These are phyloP conservation scores for Fusarium protoensiforme DNA, from an alignment of 2,329 filamentous ascomycete genomes.

Conservation along the genomic window DNA sequence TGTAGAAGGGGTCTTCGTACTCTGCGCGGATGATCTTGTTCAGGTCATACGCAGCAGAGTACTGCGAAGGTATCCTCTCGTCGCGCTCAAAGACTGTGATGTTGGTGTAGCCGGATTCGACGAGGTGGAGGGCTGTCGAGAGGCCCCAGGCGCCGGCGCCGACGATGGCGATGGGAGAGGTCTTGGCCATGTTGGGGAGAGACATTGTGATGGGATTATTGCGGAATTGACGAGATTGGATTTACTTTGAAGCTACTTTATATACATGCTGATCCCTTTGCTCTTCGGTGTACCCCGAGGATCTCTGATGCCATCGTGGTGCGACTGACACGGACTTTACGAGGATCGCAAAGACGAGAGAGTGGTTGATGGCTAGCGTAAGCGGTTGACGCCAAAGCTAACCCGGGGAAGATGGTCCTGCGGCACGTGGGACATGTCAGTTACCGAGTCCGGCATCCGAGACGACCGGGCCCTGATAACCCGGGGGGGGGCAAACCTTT, in stretches of 20 bases:
- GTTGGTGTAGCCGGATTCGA: constrained; percentile 7
- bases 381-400: constrained; percentile 8
- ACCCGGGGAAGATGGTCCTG: neutral
- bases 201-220: neutral
- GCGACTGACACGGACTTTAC: neutral
- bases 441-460: neutral
- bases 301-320: neutral
- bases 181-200: neutral
- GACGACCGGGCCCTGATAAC: neutral
- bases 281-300: neutral
- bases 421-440: neutral
- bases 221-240: neutral
- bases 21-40: constrained; percentile 26
- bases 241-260: neutral
- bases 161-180: constrained; percentile 12
- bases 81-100: constrained; percentile 18
- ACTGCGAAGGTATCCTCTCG: constrained; percentile 11
- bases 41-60: constrained; percentile 15
- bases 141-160: constrained; percentile 18
- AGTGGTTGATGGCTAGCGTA: neutral
- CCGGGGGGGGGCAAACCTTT: neutral
- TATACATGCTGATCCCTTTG: neutral
- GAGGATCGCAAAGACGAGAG: neutral
- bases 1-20: constrained; percentile 20
- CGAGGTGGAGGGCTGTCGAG: constrained; percentile 12